These are phyloP conservation scores for Mycena capillaripes DNA, from an alignment of 768 basidiomycete species.

Conservation along the genomic window DNA sequence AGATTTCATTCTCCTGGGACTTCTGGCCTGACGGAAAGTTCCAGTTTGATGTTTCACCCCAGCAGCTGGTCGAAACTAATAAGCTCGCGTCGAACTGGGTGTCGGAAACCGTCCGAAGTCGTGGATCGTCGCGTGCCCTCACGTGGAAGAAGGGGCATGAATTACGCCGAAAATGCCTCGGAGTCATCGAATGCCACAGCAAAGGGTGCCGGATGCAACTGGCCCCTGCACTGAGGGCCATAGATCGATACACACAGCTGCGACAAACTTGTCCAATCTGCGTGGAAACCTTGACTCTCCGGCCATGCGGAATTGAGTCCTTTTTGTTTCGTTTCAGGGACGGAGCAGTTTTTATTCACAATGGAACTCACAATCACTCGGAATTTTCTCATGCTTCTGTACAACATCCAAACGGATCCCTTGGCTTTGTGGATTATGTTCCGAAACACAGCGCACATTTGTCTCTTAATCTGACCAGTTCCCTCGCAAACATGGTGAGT, in stretches of 20 bases:
- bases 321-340: not conserved
- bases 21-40: conserved; percentile 6
- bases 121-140: not conserved
- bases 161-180: not conserved
- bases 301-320: not conserved
- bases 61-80: not conserved
- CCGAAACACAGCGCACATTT: not conserved
- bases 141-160: not conserved
- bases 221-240: not conserved
- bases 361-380: not conserved
- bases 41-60: not conserved
- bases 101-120: not conserved
- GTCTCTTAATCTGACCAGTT: too few species aligned
- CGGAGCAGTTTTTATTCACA: not conserved
- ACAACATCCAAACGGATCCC: not conserved
- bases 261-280: not conserved
- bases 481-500: too few species aligned
- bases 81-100: not conserved
- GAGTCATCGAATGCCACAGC: not conserved
- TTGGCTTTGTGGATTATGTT: not conserved
- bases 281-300: not conserved
- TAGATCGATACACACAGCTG: not conserved
- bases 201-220: not conserved
- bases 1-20: not conserved
- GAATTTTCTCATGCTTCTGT: not conserved